A percentile compares a stretch with the other conserved stretches of the same genome.
These are phyloP conservation scores for Pholiota molesta DNA, from an alignment of 768 basidiomycete genomes.

Conservation along the genomic window DNA sequence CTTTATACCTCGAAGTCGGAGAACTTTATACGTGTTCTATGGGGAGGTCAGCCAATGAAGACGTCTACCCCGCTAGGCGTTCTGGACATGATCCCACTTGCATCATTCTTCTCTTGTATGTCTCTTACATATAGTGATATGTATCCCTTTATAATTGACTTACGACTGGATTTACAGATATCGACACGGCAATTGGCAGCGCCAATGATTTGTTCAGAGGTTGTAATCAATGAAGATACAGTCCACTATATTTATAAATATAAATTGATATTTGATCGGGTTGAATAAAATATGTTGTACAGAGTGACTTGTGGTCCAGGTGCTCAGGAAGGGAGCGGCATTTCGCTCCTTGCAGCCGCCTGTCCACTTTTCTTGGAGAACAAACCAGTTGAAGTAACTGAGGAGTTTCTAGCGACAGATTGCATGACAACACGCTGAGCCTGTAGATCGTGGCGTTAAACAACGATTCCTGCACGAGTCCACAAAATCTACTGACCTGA, in stretches of 20 bases:
- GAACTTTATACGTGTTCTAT: conserved; percentile 49
- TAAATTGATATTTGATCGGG: not conserved
- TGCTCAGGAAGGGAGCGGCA: not conserved
- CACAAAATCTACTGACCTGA: conserved; percentile 10
- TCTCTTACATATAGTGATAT: not conserved
- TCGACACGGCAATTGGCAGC: conserved; percentile 41
- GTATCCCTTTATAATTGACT: not conserved
- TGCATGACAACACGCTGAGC: conserved; percentile 26
- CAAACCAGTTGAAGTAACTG: conserved; percentile 24
- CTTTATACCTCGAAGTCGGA: conserved; percentile 35
- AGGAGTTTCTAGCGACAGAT: conserved; percentile 25
- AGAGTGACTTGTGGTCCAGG: no score
- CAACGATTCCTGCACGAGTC: not conserved
- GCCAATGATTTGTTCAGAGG: conserved; percentile 33
- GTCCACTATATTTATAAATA: not conserved
- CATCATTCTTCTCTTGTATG: conserved; percentile 46
- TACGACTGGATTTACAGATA: conserved; percentile 30
- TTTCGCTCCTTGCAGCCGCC: conserved; percentile 3
- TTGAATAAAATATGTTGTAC: not conserved
- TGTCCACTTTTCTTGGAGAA: conserved; percentile 21
- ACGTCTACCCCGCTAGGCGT: conserved; percentile 50
- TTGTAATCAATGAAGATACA: conserved; percentile 26
- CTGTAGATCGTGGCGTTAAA: conserved; percentile 1
- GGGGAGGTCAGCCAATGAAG: conserved; percentile 52
- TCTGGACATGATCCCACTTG: conserved; percentile 47